Evolutionary conservation across 164 flowering plant genomes (phyloP).

Genomic region (Stephania yunnanensis): DNA sequence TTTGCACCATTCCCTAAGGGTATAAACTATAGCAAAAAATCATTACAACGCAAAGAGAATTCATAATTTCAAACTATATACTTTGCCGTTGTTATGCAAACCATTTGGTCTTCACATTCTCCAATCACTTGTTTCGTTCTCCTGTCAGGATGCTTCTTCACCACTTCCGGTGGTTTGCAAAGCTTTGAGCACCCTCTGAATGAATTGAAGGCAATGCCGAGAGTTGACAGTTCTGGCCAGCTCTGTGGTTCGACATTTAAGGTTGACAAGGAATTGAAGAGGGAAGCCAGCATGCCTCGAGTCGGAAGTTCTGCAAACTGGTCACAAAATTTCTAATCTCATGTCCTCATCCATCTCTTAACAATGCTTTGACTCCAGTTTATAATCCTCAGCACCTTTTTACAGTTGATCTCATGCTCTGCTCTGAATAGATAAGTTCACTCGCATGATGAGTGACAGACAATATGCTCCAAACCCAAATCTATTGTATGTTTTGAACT

Average conservation of each 20-base stretch:
- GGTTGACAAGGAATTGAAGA: constrained; percentile 67
- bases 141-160: constrained; percentile 76
- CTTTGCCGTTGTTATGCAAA: not conserved
- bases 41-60: not conserved
- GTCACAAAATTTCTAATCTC: constrained; percentile 57
- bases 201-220: constrained; percentile 83
- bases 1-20: constrained; percentile 99
- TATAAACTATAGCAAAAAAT: constrained; percentile 13
- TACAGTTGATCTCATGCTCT: not conserved
- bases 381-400: constrained; percentile 1
- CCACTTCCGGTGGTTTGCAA: constrained; percentile 74
- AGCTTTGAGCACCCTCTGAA: constrained; percentile 86
- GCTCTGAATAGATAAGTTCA: not conserved
- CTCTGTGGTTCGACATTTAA: constrained; percentile 83
- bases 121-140: not conserved
- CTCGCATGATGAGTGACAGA: not conserved
- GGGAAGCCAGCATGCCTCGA: constrained; percentile 68
- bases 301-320: constrained; percentile 96
- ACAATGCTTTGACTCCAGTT: not conserved
- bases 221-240: constrained; percentile 91
- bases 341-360: not conserved
- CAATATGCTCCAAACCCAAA: not conserved
- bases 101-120: not conserved
- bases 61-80: no score
- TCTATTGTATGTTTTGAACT: not conserved